Evolutionary conservation across 106 monocot species (phyloP).

Genomic region (Amphibolis antarctica): DNA sequence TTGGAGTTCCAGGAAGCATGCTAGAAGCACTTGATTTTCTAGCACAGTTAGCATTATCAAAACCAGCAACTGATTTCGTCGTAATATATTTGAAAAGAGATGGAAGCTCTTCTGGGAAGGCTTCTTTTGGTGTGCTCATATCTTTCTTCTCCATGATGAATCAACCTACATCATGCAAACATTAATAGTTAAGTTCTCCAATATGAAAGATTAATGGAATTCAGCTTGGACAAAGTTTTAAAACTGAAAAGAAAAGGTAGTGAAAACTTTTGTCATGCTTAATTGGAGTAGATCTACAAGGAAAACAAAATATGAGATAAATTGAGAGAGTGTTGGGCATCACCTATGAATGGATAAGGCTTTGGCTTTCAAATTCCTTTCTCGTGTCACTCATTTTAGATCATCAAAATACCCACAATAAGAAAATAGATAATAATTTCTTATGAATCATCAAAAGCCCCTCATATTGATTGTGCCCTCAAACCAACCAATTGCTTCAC

Average conservation of each 20-base stretch:
- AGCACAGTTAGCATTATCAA: constrained; percentile 5
- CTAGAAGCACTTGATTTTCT: not conserved
- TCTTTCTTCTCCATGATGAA: not conserved
- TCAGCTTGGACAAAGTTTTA: no score
- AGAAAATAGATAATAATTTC: not conserved
- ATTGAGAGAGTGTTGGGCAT: no score
- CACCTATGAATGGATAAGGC: no score
- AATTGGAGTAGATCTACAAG: not conserved
- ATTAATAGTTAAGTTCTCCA: not conserved
- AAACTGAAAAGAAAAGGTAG: no score
- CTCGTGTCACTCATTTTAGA: no score
- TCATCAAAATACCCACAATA: no score
- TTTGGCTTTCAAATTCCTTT: not conserved
- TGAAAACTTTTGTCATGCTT: not conserved
- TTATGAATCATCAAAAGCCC: no score
- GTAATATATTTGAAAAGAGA: constrained; percentile 14
- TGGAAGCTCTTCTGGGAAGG: constrained; percentile 5
- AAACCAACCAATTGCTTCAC: not conserved
- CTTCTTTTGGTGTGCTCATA: not conserved
- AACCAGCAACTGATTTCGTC: constrained; percentile 12
- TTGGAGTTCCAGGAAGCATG: not conserved
- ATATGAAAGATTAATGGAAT: no score
- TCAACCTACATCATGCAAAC: not conserved
- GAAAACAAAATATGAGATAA: not conserved
- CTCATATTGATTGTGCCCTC: no score